Evolutionary conservation across 805 yeast genomes (phyloP).

Genomic region (Cyberlindnera veronae): DNA sequence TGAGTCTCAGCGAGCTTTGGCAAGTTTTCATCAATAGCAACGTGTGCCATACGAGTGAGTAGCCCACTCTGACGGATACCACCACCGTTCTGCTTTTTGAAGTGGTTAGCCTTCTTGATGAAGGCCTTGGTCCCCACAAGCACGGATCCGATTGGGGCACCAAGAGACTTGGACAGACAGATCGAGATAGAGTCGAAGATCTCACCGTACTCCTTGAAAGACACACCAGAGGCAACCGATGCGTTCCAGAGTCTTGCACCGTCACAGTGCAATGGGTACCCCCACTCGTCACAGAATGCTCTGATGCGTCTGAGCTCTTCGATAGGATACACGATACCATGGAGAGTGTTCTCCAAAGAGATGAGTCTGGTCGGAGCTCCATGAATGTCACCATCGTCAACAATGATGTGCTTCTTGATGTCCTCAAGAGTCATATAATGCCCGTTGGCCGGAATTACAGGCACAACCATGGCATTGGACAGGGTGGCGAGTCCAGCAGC

Average conservation of each 20-base stretch:
- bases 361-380: constrained; percentile 83
- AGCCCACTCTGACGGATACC: constrained; percentile 89
- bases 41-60: constrained; percentile 71
- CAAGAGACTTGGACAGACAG: constrained; percentile 85
- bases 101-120: constrained; percentile 73
- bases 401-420: constrained; percentile 53
- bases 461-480: constrained; percentile 88
- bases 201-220: constrained; percentile 66
- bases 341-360: constrained; percentile 84
- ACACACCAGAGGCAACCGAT: constrained; percentile 49
- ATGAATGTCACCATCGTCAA: constrained; percentile 82
- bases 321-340: constrained; percentile 76
- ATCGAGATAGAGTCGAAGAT: constrained; percentile 83
- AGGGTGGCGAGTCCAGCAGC: constrained; percentile 90
- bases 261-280: constrained; percentile 72
- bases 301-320: constrained; percentile 74
- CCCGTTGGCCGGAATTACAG: constrained; percentile 78
- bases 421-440: constrained; percentile 77
- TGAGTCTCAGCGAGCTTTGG: constrained; percentile 47
- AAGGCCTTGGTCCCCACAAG: constrained; percentile 63
- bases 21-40: constrained; percentile 69
- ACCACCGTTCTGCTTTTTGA: constrained; percentile 91
- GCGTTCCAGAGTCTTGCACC: constrained; percentile 98
- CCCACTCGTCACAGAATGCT: constrained; percentile 59
- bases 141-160: constrained; percentile 92